Base-by-base conservation (phyloP, 768 basidiomycete genomes). In the Roridomyces roridus region DNA sequence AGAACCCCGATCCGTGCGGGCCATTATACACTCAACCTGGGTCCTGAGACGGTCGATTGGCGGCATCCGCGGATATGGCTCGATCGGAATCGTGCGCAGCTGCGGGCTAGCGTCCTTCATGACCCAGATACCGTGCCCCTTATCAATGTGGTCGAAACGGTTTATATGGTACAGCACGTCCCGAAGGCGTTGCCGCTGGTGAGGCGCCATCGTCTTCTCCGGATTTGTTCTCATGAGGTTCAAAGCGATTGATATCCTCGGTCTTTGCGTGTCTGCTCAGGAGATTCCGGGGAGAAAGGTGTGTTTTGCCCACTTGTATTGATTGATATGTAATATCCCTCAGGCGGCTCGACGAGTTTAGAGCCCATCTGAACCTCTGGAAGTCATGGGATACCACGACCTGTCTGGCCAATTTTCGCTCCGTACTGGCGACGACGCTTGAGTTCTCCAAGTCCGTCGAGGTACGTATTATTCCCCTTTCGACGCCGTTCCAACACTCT, bases 321-420 rank as follows among this genome's bases (percentile, higher is more conserved):
- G n/a, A n/a, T n/a, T n/a, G n/a, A n/a, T n/a, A n/a, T n/a, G n/a
- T n/a, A n/a, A n/a, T n/a, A n/a, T n/a, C n/a, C n/a, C n/a, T n/a
- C n/a, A n/a, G n/a, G n/a, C n/a, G n/a, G n/a, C n/a, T n/a, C n/a
- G 35, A 52, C 23, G 28, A 56, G 20, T 51, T 61, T 37, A 34
- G 54, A 12, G 25, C 35, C 6, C 41, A 44, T 24, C 46, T 61
- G n/a, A 34, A 29, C 14, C 40, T 29, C 41, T 61, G 48, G 59
- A 51, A 47, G 42, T 56, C 35, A 11, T 61, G 59, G 59, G 51
- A 52, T 31, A 46, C 44, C 10, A 51, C 8, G 10, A 47, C 59
- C 3, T 61, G 49, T 36, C 37, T 61, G 24, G 35, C 56, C 20
- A 56, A 61, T 39, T 61, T 61, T 35, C 52, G 50, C n/a, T 46